Evolutionary conservation across 257 asterid genomes (phyloP).

Genomic region (Parsonsia alboflavescens): DNA sequence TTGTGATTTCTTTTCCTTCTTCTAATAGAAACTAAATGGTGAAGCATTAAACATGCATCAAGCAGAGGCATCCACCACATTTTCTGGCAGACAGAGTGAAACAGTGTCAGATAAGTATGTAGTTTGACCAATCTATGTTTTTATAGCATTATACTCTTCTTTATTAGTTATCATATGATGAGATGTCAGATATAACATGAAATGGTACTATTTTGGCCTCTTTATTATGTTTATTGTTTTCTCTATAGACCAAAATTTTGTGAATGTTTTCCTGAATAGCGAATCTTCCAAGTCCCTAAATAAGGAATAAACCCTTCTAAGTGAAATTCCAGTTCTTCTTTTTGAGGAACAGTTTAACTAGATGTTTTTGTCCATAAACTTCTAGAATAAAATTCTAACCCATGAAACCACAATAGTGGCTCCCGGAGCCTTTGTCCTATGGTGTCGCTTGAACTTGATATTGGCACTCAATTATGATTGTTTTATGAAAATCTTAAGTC

Average conservation of each 20-base stretch:
- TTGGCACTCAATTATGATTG: neutral
- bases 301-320: neutral
- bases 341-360: neutral
- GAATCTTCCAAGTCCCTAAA: neutral
- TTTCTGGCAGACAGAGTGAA: slow-evolving; percentile 48
- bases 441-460: neutral
- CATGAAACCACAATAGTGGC: neutral
- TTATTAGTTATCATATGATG: neutral
- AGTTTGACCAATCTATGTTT: slow-evolving; percentile 11
- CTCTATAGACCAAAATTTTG: neutral
- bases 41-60: slow-evolving; percentile 42
- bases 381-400: neutral
- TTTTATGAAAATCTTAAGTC: neutral
- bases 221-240: neutral
- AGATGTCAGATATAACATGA: neutral
- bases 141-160: slow-evolving; percentile 7
- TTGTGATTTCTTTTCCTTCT: slow-evolving; percentile 29
- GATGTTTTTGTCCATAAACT: neutral
- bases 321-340: neutral
- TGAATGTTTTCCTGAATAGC: neutral
- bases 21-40: slow-evolving; percentile 65
- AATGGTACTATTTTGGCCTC: neutral
- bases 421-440: neutral
- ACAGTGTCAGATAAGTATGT: slow-evolving; percentile 39
- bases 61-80: slow-evolving; percentile 45